A percentile compares a stretch with the other conserved stretches of the same genome.
phyloP scores from a whole-genome alignment of 2,329 filamentous ascomycete species.

The Colletotrichum orbiculare region DNA sequence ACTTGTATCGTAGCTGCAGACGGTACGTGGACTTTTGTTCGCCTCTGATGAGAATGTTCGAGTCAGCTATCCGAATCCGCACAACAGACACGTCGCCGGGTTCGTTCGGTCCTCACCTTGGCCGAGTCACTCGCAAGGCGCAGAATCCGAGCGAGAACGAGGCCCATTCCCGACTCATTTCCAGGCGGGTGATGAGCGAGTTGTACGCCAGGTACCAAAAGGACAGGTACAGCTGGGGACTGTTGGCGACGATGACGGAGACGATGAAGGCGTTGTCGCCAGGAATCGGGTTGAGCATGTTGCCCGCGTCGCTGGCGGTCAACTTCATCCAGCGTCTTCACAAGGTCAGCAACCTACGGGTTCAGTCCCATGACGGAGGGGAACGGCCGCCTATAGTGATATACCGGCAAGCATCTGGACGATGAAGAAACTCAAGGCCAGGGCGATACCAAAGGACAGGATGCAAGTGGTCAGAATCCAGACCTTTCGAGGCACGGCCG shows the following conservation, averaged over 20 bases:
- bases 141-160: neutral
- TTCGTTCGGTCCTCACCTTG: neutral
- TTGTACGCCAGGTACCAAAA: slow-evolving; percentile 9
- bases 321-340: neutral
- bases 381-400: neutral
- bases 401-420: neutral
- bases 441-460: neutral
- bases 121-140: neutral
- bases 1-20: slow-evolving; percentile 1
- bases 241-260: neutral
- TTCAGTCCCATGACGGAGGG: no score
- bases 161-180: slow-evolving; percentile 3
- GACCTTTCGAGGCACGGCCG: neutral
- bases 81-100: neutral
- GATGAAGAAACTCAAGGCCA: neutral
- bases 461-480: neutral
- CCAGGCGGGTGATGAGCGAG: neutral
- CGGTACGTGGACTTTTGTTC: neutral
- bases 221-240: neutral
- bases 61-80: neutral
- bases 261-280: neutral
- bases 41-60: neutral
- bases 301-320: neutral
- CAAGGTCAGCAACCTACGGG: neutral
- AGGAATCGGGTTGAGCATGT: no score